Conservation (phyloP, 2,329 filamentous ascomycete species). For the Neocatenulostroma microsporum region DNA sequence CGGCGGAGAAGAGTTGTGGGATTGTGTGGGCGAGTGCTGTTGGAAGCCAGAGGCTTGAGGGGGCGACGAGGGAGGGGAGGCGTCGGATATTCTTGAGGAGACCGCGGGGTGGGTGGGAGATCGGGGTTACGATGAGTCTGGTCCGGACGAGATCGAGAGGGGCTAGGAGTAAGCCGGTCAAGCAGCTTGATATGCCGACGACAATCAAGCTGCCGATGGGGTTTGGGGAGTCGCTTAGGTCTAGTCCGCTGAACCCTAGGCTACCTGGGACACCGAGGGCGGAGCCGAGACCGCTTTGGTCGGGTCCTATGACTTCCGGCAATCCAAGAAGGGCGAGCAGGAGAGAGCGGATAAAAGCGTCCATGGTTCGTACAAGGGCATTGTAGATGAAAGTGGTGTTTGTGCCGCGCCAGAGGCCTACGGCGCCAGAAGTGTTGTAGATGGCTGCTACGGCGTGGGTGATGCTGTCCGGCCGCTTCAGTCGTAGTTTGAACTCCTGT, state of each 20-base stretch:
- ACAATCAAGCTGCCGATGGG: slow-evolving; percentile 75
- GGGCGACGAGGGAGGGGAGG: slow-evolving; percentile 62
- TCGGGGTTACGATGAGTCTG: slow-evolving; percentile 67
- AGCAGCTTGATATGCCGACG: slow-evolving; percentile 54
- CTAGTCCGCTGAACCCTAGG: slow-evolving; percentile 50
- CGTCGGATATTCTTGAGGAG: slow-evolving; percentile 69
- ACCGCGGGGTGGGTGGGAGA: slow-evolving; percentile 64
- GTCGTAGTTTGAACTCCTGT: slow-evolving; percentile 51
- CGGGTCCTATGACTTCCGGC: slow-evolving; percentile 73
- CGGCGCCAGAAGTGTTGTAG: slow-evolving; percentile 81
- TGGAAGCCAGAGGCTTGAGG: slow-evolving; percentile 61
- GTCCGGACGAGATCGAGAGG: slow-evolving; percentile 88
- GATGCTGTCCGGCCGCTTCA: slow-evolving; percentile 71
- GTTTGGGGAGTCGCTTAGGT: slow-evolving; percentile 73
- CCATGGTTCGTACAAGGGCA: slow-evolving; percentile 74
- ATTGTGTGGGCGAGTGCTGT: slow-evolving; percentile 85
- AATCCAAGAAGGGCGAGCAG: slow-evolving; percentile 86
- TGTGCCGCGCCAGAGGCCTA: slow-evolving; percentile 89
- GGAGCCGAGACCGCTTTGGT: slow-evolving; percentile 55
- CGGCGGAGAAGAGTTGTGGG: slow-evolving; percentile 73
- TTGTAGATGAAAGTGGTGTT: slow-evolving; percentile 91
- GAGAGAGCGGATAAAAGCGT: slow-evolving; percentile 85
- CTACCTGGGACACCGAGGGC: slow-evolving; percentile 42
- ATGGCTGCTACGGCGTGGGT: slow-evolving; percentile 79
- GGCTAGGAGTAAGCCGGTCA: slow-evolving; percentile 71